Conservation (phyloP, 2,329 filamentous ascomycete species). For the Curvularia sp. region DNA sequence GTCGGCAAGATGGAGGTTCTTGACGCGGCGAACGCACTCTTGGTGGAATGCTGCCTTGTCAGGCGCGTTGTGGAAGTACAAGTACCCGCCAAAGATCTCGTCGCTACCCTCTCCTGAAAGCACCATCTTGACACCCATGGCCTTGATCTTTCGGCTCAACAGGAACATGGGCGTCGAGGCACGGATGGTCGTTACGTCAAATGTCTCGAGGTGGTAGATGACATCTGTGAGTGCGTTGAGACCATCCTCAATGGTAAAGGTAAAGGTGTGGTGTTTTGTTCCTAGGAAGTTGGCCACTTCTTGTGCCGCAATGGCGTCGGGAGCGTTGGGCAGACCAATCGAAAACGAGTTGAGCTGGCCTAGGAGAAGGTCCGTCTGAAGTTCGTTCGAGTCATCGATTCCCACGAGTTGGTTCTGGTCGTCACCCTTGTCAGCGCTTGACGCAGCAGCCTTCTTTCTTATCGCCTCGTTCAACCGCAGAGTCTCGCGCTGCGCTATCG, state of each 20-base stretch:
- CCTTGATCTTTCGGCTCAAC: slow-evolving; percentile 98
- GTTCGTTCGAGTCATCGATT: slow-evolving; percentile 89
- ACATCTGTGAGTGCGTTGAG: slow-evolving; percentile 96
- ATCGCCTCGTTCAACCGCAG: slow-evolving; percentile 74
- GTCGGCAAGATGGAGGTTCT: slow-evolving; percentile 96
- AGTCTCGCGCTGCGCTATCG: slow-evolving; percentile 94
- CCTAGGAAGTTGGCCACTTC: slow-evolving; percentile 97
- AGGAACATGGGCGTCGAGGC: slow-evolving; percentile 99
- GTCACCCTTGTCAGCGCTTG: slow-evolving; percentile 33
- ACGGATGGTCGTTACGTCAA: slow-evolving; percentile 97
- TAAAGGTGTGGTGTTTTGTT: slow-evolving; percentile 97
- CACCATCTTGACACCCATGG: slow-evolving; percentile 99
- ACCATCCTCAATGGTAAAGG: slow-evolving; percentile 96
- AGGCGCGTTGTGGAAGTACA: slow-evolving; percentile 97
- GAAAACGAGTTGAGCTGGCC: slow-evolving; percentile 99
- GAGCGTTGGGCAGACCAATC: slow-evolving; percentile 90
- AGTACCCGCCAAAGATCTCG: slow-evolving; percentile 97
- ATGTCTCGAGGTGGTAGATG: slow-evolving; percentile 97
- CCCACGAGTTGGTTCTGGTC: slow-evolving; percentile 72
- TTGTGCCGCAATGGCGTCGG: slow-evolving; percentile 88
- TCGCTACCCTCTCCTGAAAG: slow-evolving; percentile 95
- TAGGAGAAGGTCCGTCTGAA: slow-evolving; percentile 88
- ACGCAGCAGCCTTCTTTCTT: slow-evolving; percentile 50
- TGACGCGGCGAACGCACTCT: slow-evolving; percentile 91
- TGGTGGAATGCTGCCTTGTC: slow-evolving; percentile 92